A percentile compares a stretch with the other conserved stretches of the same genome.
Conservation (phyloP, 2,329 filamentous ascomycete genomes). For the Graphiopsis chlorocephala region DNA sequence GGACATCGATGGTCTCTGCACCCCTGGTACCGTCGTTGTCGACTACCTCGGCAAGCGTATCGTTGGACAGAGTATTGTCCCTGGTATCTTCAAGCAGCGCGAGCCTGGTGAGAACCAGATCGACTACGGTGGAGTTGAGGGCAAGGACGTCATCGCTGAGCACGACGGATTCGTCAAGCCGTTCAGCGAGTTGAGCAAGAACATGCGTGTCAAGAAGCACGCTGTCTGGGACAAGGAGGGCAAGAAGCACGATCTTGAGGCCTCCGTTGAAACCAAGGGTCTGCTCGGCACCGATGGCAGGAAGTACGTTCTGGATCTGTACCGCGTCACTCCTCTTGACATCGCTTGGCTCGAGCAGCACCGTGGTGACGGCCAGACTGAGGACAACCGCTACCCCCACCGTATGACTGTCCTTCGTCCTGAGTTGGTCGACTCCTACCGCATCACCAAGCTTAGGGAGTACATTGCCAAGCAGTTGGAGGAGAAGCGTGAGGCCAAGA, state of each 20-base stretch:
- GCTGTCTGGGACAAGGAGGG: conserved; percentile 97
- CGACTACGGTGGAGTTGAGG: conserved; percentile 96
- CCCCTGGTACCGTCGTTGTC: conserved; percentile 90
- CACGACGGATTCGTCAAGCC: conserved; percentile 80
- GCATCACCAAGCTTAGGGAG: conserved; percentile 80
- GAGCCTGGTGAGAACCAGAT: conserved; percentile 98
- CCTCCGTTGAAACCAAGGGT: conserved; percentile 96
- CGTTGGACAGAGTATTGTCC: conserved; percentile 96
- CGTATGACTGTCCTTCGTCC: conserved; percentile 91
- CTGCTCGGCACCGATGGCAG: conserved; percentile 93
- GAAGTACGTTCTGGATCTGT: conserved; percentile 96
- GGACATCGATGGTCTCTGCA: conserved; percentile 91
- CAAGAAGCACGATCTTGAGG: conserved; percentile 85
- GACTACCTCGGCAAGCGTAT: conserved; percentile 97
- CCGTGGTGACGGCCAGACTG: conserved; percentile 51
- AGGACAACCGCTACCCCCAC: conserved; percentile 72
- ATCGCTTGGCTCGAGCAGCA: conserved; percentile 84
- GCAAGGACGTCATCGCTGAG: conserved; percentile 89
- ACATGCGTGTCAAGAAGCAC: conserved; percentile 89
- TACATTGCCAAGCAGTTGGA: conserved; percentile 80
- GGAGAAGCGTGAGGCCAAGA: conserved; percentile 50
- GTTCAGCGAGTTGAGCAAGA: conserved; percentile 88
- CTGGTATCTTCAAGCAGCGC: conserved; percentile 97
- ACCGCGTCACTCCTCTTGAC: conserved; percentile 90
- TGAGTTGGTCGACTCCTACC: conserved; percentile 84